Evolutionary conservation across 2,329 filamentous ascomycete species (phyloP).

Genomic region (Fusarium sarcochroum): DNA sequence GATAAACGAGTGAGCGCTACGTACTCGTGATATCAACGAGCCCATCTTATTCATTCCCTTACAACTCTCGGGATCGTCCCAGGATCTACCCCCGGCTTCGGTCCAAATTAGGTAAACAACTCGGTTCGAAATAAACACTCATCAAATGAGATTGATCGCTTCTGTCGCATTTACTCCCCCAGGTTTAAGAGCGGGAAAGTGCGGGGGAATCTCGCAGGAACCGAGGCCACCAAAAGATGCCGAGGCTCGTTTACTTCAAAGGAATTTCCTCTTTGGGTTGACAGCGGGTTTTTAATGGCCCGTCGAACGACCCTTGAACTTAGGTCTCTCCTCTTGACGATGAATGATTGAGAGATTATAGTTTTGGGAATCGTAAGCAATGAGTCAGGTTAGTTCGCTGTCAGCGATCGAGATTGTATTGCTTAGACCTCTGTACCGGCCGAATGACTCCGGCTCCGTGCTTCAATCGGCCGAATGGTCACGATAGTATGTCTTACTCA

Average conservation of each 20-base stretch:
- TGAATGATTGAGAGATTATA: not conserved
- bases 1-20: slow-evolving; percentile 2
- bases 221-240: slow-evolving; percentile 40
- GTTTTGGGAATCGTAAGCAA: not conserved
- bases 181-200: slow-evolving; percentile 22
- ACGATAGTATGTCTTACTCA: not conserved
- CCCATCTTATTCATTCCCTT: not conserved
- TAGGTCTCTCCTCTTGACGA: not conserved
- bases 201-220: slow-evolving; percentile 36
- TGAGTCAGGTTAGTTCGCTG: not conserved
- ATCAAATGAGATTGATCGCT: slow-evolving; percentile 23
- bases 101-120: slow-evolving; percentile 27
- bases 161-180: slow-evolving; percentile 25
- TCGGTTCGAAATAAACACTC: slow-evolving; percentile 21
- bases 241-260: slow-evolving; percentile 33
- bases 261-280: slow-evolving; percentile 20
- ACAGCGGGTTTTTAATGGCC: slow-evolving; percentile 11
- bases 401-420: not conserved
- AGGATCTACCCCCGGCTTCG: slow-evolving; percentile 31
- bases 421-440: slow-evolving; percentile 20
- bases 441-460: slow-evolving; percentile 38
- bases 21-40: slow-evolving; percentile 21
- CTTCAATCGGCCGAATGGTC: slow-evolving; percentile 44
- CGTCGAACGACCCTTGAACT: not conserved
- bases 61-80: not conserved